phyloP scores from a whole-genome alignment of 176 grass and related monocot species.

The Ensete ventricosum region DNA sequence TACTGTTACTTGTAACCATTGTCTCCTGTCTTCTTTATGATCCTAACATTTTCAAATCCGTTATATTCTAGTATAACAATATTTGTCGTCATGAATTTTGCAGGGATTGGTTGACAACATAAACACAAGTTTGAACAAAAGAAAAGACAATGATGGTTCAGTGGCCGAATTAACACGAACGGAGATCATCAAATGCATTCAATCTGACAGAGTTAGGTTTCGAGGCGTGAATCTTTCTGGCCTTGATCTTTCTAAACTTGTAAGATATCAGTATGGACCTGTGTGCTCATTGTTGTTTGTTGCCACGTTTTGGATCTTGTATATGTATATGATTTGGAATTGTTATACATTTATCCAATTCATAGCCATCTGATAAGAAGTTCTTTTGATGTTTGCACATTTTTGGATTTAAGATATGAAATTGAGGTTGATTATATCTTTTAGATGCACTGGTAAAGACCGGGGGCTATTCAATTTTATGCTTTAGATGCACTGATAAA shows the following conservation, averaged over 20 bases:
- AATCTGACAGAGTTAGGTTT: conserved; percentile 49
- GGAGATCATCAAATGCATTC: conserved; percentile 58
- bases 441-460: background rate
- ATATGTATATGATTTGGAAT: background rate
- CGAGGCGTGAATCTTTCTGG: conserved; percentile 79
- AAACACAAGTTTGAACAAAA: conserved; percentile 25
- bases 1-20: background rate
- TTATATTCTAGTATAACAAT: background rate
- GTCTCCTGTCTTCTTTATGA: background rate
- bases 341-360: background rate
- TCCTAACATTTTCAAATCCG: background rate
- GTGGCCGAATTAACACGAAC: conserved; percentile 33
- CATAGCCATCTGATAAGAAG: background rate
- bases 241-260: conserved; percentile 82
- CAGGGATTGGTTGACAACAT: conserved; percentile 42
- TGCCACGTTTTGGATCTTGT: background rate
- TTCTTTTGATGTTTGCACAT: background rate
- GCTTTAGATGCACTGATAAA: background rate
- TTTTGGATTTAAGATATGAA: background rate
- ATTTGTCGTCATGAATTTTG: conserved; percentile 7
- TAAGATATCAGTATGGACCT: conserved; percentile 29
- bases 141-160: conserved; percentile 20
- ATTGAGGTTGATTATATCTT: background rate
- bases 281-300: conserved; percentile 3
- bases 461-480: background rate